Conservation (phyloP, 1,139 yeast species). For the Taiozyma onychis region DNA sequence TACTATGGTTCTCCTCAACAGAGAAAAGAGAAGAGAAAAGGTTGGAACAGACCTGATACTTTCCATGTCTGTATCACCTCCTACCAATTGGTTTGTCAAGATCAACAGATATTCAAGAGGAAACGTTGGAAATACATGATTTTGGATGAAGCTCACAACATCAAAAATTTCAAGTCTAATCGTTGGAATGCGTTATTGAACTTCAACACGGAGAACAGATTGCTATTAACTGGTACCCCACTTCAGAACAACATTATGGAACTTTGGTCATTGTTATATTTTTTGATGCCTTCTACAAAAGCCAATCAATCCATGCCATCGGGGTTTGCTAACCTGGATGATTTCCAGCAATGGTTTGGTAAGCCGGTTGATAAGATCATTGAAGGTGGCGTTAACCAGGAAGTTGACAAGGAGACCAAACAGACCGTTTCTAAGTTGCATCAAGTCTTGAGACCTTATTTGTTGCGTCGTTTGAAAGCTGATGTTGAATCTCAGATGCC, state of each 20-base stretch:
- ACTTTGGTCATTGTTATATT: conserved; percentile 88
- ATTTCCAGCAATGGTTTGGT: conserved; percentile 98
- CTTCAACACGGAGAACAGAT: conserved; percentile 85
- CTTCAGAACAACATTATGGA: conserved; percentile 89
- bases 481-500: conserved; percentile 99
- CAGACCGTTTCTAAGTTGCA: conserved; percentile 86
- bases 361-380: conserved; percentile 90
- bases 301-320: conserved; percentile 72
- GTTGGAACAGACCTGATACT: conserved; percentile 96
- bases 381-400: conserved; percentile 57
- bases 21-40: conserved; percentile 90
- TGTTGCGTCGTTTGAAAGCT: conserved; percentile 84
- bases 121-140: conserved; percentile 96
- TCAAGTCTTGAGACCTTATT: conserved; percentile 88
- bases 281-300: conserved; percentile 88
- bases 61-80: conserved; percentile 97
- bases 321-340: conserved; percentile 93
- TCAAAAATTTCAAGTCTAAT: conserved; percentile 91
- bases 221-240: conserved; percentile 93
- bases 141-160: conserved; percentile 96
- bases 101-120: conserved; percentile 88
- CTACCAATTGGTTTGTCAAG: conserved; percentile 93
- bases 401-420: conserved; percentile 61
- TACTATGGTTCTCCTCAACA: conserved; percentile 98
- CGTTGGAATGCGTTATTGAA: conserved; percentile 95